phyloP scores from a whole-genome alignment of 768 basidiomycete species.

The Mycena albidolilacea region DNA sequence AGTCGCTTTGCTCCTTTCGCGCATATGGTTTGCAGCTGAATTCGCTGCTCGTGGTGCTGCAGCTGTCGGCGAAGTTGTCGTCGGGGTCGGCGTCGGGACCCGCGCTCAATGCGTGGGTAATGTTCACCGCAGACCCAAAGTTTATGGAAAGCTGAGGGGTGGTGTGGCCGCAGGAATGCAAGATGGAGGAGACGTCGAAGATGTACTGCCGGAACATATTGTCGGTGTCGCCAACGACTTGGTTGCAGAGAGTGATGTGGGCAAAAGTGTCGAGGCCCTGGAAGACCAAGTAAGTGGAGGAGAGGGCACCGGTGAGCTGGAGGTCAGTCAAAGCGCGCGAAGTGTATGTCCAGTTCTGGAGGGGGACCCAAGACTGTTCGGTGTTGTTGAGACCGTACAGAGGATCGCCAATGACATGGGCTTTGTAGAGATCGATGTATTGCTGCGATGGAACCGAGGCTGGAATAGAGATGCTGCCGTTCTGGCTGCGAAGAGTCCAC shows the following conservation, averaged over 20 bases:
- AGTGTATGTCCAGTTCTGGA: conserved; percentile 35
- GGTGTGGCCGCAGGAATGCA: conserved; percentile 10
- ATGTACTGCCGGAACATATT: conserved; percentile 31
- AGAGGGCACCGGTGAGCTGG: background rate
- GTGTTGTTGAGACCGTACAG: conserved; percentile 30
- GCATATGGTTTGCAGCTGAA: conserved; percentile 37
- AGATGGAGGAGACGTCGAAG: conserved; percentile 27
- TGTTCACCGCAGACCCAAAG: conserved; percentile 33
- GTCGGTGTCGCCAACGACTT: conserved; percentile 29
- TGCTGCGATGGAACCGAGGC: conserved; percentile 30
- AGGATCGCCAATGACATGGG: conserved; percentile 26
- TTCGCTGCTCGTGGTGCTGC: conserved; percentile 16
- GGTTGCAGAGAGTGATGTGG: conserved; percentile 27
- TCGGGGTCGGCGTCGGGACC: conserved; percentile 20
- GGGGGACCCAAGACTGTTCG: conserved; percentile 27
- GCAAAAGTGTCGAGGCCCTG: conserved; percentile 32
- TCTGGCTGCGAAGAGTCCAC: conserved; percentile 28
- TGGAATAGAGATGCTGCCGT: conserved; percentile 32
- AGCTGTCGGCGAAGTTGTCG: conserved; percentile 33
- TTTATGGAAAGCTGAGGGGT: conserved; percentile 19
- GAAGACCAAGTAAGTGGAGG: conserved; percentile 25
- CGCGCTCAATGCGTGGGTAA: conserved; percentile 24
- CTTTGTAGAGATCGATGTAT: conserved; percentile 27
- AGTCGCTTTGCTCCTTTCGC: conserved; percentile 32
- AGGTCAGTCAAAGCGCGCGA: conserved; percentile 21